A percentile compares a stretch with the other conserved stretches of the same genome.
Conservation (phyloP, 2,329 filamentous ascomycete species). For the Fusarium buxicola region DNA sequence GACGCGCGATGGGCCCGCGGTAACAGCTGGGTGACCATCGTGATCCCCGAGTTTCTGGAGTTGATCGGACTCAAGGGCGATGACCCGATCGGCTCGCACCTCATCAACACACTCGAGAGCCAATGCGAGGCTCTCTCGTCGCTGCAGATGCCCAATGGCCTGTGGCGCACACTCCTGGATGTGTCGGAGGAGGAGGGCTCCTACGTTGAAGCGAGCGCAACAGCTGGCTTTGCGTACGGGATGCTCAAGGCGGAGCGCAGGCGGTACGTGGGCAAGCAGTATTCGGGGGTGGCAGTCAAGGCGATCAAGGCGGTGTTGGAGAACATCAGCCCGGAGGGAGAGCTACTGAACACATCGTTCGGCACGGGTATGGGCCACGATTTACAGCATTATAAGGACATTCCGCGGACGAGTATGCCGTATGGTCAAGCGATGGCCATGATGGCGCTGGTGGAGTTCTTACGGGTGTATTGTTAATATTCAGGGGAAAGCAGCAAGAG, state of each 20-base stretch:
- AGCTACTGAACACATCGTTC: slow-evolving; percentile 80
- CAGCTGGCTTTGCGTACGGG: slow-evolving; percentile 84
- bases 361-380: slow-evolving; percentile 81
- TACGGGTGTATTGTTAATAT: slow-evolving; percentile 60
- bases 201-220: slow-evolving; percentile 81
- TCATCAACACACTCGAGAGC: slow-evolving; percentile 73
- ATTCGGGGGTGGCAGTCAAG: slow-evolving; percentile 70
- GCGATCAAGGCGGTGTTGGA: slow-evolving; percentile 75
- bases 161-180: slow-evolving; percentile 82
- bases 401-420: slow-evolving; percentile 82
- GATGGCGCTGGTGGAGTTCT: slow-evolving; percentile 81
- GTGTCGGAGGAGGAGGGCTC: slow-evolving; percentile 73
- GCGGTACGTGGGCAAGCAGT: slow-evolving; percentile 73
- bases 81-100: slow-evolving; percentile 70
- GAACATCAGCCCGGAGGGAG: slow-evolving; percentile 74
- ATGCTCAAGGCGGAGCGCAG: slow-evolving; percentile 79
- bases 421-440: slow-evolving; percentile 89
- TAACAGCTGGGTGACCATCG: slow-evolving; percentile 83
- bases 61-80: slow-evolving; percentile 71
- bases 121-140: slow-evolving; percentile 74
- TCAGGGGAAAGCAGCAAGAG: too few species aligned
- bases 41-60: slow-evolving; percentile 85
- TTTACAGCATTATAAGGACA: slow-evolving; percentile 81
- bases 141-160: slow-evolving; percentile 70
- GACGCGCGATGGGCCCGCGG: slow-evolving; percentile 68